phyloP scores from a whole-genome alignment of 1,139 yeast species.

The Yamadazyma jaroonii region DNA sequence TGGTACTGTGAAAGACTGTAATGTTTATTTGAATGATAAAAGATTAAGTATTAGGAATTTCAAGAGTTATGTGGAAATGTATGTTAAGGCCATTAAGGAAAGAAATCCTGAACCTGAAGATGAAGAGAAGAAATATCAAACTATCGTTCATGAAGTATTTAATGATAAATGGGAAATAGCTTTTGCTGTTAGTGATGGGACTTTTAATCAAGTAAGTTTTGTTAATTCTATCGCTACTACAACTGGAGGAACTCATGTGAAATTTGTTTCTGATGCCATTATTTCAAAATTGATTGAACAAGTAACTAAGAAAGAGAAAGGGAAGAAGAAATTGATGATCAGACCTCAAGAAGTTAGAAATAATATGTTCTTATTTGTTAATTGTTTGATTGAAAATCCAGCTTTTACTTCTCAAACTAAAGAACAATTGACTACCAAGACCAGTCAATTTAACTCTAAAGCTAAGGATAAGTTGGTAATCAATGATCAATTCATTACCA shows the following conservation, averaged over 20 bases:
- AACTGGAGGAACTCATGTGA: conserved; percentile 95
- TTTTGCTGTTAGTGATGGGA: conserved; percentile 87
- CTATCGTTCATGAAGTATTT: conserved; percentile 76
- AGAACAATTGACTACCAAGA: conserved; percentile 89
- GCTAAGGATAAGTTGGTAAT: conserved; percentile 55
- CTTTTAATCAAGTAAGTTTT: conserved; percentile 90
- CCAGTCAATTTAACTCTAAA: conserved; percentile 84
- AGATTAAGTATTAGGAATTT: conserved; percentile 69
- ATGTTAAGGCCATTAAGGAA: conserved; percentile 64
- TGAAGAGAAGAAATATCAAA: conserved; percentile 33
- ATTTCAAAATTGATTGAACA: conserved; percentile 62
- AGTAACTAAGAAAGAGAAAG: conserved; percentile 71
- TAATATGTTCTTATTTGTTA: conserved; percentile 86
- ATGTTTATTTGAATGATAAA: conserved; percentile 75
- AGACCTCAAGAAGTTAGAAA: conserved; percentile 87
- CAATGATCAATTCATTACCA: conserved; percentile 72
- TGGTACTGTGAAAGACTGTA: conserved; percentile 88
- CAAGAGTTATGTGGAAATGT: conserved; percentile 86
- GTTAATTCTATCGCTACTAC: conserved; percentile 98
- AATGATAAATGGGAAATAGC: conserved; percentile 90
- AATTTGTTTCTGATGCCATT: conserved; percentile 80
- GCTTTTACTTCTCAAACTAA: conserved; percentile 98
- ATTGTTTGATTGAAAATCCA: conserved; percentile 93
- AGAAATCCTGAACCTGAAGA: conserved; percentile 29
- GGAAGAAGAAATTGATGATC: conserved; percentile 68